These are phyloP conservation scores for Stephania cephalantha DNA, from an alignment of 164 flowering plant genomes.

Conservation along the genomic window DNA sequence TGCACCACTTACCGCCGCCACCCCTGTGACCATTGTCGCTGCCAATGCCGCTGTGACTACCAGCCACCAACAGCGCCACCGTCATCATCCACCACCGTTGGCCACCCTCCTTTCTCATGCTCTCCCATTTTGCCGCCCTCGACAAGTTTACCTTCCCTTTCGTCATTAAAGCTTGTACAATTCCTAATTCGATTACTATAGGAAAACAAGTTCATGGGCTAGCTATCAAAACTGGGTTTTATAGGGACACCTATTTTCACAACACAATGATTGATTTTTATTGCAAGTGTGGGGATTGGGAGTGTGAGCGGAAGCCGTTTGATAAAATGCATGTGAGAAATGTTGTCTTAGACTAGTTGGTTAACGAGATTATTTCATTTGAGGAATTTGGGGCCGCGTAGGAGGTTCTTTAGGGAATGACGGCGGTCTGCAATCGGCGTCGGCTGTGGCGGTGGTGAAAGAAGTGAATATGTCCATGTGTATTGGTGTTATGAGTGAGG, in stretches of 20 bases:
- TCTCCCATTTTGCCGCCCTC: constrained; percentile 26
- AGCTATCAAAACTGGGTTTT: constrained; percentile 37
- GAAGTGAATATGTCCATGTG: no score
- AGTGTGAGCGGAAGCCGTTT: constrained; percentile 38
- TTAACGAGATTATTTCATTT: constrained; percentile 35
- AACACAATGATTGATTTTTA: constrained; percentile 56
- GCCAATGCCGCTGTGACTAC: no score
- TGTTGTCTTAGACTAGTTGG: constrained; percentile 65
- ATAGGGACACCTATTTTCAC: constrained; percentile 31
- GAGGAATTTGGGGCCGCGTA: constrained; percentile 41
- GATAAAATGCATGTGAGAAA: constrained; percentile 44
- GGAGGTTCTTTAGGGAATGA: constrained; percentile 41
- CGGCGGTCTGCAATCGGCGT: no score
- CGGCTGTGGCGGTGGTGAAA: no score
- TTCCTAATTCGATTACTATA: constrained; percentile 16
- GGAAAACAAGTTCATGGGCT: constrained; percentile 46
- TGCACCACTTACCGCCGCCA: no score
- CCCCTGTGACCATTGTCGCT: no score
- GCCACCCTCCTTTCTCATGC: constrained; percentile 46
- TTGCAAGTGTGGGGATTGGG: constrained; percentile 34
- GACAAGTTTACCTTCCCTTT: constrained; percentile 71
- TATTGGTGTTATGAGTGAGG: no score
- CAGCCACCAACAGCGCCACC: no score
- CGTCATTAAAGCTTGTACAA: constrained; percentile 52
- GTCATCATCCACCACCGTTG: no score